Conservation (phyloP, 2,329 filamentous ascomycete species). For the Cylindrodendrum hubeiense region DNA sequence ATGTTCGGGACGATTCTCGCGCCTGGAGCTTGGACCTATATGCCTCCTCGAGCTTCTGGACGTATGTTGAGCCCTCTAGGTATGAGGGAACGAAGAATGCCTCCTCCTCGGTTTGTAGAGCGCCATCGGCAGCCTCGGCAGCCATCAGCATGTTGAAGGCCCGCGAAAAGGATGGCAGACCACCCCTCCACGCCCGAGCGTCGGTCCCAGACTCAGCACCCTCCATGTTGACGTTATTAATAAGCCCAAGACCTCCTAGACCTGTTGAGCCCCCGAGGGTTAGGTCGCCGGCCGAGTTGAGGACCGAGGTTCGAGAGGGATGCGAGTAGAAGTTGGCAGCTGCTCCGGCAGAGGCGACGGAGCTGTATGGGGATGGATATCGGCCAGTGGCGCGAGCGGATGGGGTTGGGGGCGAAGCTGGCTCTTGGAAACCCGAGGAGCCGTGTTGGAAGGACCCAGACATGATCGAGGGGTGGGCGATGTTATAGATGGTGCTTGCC, state of each 20-base stretch:
- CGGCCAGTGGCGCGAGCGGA: slow-evolving; percentile 32
- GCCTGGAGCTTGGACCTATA: slow-evolving; percentile 71
- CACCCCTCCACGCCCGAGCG: slow-evolving; percentile 42
- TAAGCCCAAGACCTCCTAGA: slow-evolving; percentile 15
- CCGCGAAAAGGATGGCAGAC: slow-evolving; percentile 62
- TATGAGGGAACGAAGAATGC: slow-evolving; percentile 88
- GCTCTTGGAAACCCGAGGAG: slow-evolving; percentile 38
- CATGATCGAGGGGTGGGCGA: slow-evolving; percentile 31
- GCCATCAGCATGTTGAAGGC: slow-evolving; percentile 65
- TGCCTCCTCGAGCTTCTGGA: slow-evolving; percentile 79
- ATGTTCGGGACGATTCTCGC: slow-evolving; percentile 56
- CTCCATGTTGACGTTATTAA: slow-evolving; percentile 47
- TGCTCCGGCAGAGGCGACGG: slow-evolving; percentile 17
- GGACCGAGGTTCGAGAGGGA: slow-evolving; percentile 55
- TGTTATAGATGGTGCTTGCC: slow-evolving; percentile 1
- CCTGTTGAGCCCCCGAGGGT: slow-evolving; percentile 28
- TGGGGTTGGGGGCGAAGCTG: slow-evolving; percentile 37
- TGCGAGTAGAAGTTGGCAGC: slow-evolving; percentile 45
- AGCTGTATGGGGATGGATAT: slow-evolving; percentile 32
- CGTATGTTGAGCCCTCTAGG: slow-evolving; percentile 81
- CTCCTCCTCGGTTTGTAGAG: slow-evolving; percentile 46
- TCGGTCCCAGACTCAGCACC: slow-evolving; percentile 47
- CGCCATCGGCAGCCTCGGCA: slow-evolving; percentile 44
- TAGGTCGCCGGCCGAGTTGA: slow-evolving; percentile 60
- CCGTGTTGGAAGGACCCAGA: slow-evolving; percentile 40